Evolutionary conservation across 2,329 filamentous ascomycete species (phyloP), one percentile per base, ranked within the genome.

Genomic region (Fusarium keratoplasticum): DNA sequence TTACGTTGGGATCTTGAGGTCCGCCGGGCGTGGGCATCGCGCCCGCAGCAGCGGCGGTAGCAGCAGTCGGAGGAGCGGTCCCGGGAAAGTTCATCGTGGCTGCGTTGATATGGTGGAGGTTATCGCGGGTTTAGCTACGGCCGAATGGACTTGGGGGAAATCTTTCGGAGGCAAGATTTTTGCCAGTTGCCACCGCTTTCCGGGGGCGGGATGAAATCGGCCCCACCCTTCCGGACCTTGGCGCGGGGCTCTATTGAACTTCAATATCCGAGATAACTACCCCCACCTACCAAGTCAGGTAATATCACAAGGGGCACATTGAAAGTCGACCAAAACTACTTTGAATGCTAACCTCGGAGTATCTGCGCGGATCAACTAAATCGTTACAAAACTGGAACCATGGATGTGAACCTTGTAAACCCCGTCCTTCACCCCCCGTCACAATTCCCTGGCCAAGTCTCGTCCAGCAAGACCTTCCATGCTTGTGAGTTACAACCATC

Each of bases 1-100:
- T 89, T 73, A 89, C 82, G 60, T 85, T 86, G 25, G 88, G 86
- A 66, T 90, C 88, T 65, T 87, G 86, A 10, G 83, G 81, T 73
- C 80, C 81, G 38, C 80, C 79, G 40, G 76, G 70, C 63, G 65
- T 70, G 54, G 77, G 78, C 67, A 72, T 69, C 58, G 72, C 71
- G 36, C 67, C 66, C 66, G 72, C 61, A 64, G 72, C 75, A 66
- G 72, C 77, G 55, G 74, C 71, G 25, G 44, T 50, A 2, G 54
- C 52, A 29, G 50, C 31, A 22, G 31, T 55, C 59, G 80, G 61
- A 42, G 80, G 61, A 42, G 72, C 75, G n/a, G 74, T 77, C 70
- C 81, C 80, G 18, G 83, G 83, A 44, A 85, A 82, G 71, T 81
- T 86, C 85, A 87, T 86, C 7, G 36, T 74, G 54, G 67, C 18